Evolutionary conservation across 371 early-diverging fungal genomes (phyloP).

Genomic region (Mortierella sp.): DNA sequence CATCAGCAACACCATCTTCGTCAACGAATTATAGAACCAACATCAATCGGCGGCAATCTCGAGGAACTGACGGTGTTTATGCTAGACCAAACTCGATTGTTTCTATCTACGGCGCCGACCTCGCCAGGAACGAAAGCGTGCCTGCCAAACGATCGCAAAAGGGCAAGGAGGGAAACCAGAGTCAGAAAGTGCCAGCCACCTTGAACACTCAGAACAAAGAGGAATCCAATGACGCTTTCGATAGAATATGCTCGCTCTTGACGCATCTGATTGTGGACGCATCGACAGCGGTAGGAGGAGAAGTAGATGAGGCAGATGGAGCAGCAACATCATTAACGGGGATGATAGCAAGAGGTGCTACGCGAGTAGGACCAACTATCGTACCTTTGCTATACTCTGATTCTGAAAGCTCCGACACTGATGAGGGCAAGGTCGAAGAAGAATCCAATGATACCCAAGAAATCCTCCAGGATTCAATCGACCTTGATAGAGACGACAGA

Average conservation of each 20-base stretch:
- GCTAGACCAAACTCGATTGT: slow-evolving; percentile 26
- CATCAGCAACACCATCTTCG: neutral
- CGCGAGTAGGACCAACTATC: neutral
- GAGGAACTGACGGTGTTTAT: slow-evolving; percentile 3
- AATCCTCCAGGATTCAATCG: neutral
- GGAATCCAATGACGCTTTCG: slow-evolving; percentile 39
- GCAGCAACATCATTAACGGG: neutral
- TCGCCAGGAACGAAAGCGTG: neutral
- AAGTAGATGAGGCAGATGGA: neutral
- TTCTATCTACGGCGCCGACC: slow-evolving; percentile 6
- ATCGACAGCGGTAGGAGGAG: slow-evolving; percentile 25
- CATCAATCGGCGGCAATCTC: neutral
- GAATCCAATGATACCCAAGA: slow-evolving; percentile 1
- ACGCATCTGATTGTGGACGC: slow-evolving; percentile 44
- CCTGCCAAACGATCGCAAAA: neutral
- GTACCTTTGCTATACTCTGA: slow-evolving; percentile 10
- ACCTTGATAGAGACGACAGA: slow-evolving; percentile 3
- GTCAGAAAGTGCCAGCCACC: neutral
- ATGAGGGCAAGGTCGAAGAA: slow-evolving; percentile 8
- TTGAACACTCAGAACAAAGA: slow-evolving; percentile 4
- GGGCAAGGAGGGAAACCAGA: neutral
- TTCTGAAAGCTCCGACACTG: slow-evolving; percentile 18
- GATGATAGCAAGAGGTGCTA: neutral
- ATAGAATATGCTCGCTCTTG: slow-evolving; percentile 38
- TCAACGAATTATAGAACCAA: neutral